These are phyloP conservation scores for Penicillium egyptiacum DNA, from an alignment of 495 filamentous ascomycete species.

Conservation along the genomic window DNA sequence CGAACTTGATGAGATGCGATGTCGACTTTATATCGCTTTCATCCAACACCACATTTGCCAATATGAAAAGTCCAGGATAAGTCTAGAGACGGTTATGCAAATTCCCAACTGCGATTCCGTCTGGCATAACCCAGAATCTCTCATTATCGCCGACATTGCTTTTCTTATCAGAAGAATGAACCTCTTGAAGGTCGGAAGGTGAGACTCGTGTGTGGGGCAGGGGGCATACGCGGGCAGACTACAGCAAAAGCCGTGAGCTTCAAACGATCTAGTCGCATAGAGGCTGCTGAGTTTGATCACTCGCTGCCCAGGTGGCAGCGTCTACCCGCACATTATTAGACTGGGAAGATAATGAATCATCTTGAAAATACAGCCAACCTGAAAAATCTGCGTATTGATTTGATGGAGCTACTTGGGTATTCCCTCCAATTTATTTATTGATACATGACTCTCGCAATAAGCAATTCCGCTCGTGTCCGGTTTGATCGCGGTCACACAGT, in stretches of 20 bases:
- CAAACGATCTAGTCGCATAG: too few relatives aligned
- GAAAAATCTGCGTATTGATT: not conserved
- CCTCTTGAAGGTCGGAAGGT: too few relatives aligned
- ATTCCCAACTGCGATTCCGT: not conserved
- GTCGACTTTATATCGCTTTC: constrained; percentile 19
- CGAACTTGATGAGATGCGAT: constrained; percentile 14
- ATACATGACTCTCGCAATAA: not conserved
- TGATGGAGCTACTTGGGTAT: not conserved
- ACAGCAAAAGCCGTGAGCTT: too few relatives aligned
- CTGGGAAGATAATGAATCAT: not conserved
- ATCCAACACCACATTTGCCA: constrained; percentile 9
- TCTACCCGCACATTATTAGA: not conserved
- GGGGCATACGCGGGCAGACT: too few relatives aligned
- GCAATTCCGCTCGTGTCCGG: not conserved
- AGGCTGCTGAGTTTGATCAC: not conserved
- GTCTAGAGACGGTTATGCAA: constrained; percentile 10
- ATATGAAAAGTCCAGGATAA: constrained; percentile 15
- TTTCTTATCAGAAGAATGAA: constrained; percentile 21
- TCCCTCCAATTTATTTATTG: not conserved
- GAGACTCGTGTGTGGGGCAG: too few relatives aligned
- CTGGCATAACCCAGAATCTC: not conserved
- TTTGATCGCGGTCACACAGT: not conserved
- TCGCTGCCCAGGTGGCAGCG: not conserved
- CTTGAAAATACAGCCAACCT: not conserved
- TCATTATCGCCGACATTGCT: constrained; percentile 15